Conservation (phyloP, 2,329 filamentous ascomycete species). For the Zalaria sp. region DNA sequence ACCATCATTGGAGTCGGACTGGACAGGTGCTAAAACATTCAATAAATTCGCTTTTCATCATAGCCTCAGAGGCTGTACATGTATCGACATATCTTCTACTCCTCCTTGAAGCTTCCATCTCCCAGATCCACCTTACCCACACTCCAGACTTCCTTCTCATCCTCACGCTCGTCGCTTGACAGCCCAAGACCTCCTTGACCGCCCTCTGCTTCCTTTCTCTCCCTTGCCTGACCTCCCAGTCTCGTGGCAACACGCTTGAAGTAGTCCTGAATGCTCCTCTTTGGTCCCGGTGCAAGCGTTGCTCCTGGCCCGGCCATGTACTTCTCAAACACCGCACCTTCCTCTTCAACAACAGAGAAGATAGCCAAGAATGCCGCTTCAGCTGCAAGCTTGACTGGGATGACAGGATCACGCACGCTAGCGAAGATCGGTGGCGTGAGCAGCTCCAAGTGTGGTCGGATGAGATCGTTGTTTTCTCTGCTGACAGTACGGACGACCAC, state of each 20-base stretch:
- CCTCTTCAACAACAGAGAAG: constrained; percentile 81
- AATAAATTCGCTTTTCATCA: too few species aligned
- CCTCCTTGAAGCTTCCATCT: constrained; percentile 28
- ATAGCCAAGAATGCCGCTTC: constrained; percentile 88
- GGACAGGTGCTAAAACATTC: too few species aligned
- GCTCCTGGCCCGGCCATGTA: constrained; percentile 59
- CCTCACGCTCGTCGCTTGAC: constrained; percentile 81
- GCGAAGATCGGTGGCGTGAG: constrained; percentile 79
- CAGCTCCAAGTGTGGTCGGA: constrained; percentile 65
- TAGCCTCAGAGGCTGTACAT: background rate
- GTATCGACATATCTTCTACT: background rate
- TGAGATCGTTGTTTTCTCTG: constrained; percentile 63
- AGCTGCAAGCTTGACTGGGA: constrained; percentile 88
- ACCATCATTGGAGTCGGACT: too few species aligned
- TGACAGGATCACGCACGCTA: constrained; percentile 78
- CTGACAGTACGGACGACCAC: constrained; percentile 79
- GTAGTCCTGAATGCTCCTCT: constrained; percentile 90
- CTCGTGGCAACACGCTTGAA: constrained; percentile 85
- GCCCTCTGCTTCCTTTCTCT: constrained; percentile 82
- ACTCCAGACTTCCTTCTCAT: constrained; percentile 92
- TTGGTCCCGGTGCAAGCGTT: constrained; percentile 54
- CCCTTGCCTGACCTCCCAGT: constrained; percentile 72
- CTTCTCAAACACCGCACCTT: constrained; percentile 76
- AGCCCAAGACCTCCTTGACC: constrained; percentile 75
- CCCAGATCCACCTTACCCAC: constrained; percentile 79